These are phyloP conservation scores for Collybia sp. DNA, from an alignment of 768 basidiomycete genomes.

Conservation along the genomic window DNA sequence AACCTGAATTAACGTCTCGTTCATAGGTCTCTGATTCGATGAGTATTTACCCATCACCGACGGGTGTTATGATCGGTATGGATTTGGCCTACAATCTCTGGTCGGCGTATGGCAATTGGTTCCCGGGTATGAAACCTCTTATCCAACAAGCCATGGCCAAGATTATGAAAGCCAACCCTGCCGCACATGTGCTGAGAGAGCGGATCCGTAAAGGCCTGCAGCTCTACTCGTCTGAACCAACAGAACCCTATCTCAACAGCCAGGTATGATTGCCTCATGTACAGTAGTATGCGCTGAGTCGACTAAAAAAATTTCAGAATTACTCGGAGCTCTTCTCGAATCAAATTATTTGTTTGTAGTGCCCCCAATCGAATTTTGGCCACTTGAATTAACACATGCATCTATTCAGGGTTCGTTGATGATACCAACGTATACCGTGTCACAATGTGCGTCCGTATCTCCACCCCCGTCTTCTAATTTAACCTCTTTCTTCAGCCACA, in stretches of 20 bases:
- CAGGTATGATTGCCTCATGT: conserved; percentile 40
- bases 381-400: background rate
- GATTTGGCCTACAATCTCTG: conserved; percentile 97
- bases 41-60: conserved; percentile 99
- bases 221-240: conserved; percentile 97
- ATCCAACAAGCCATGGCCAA: conserved; percentile 99
- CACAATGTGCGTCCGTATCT: conserved; percentile 57
- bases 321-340: conserved; percentile 97
- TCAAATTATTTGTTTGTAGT: conserved; percentile 85
- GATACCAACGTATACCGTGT: conserved; percentile 99
- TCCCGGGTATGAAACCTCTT: conserved; percentile 97
- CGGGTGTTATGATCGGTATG: conserved; percentile 98
- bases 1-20: conserved; percentile 2
- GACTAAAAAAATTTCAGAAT: conserved; percentile 38
- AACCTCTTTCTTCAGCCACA: conserved; percentile 55
- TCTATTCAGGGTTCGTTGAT: conserved; percentile 90
- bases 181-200: conserved; percentile 94
- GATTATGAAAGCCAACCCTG: conserved; percentile 99
- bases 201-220: conserved; percentile 98
- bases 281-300: background rate
- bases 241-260: conserved; percentile 98
- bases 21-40: conserved; percentile 86
- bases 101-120: conserved; percentile 99
- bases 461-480: background rate
- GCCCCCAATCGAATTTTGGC: background rate